Evolutionary conservation across 345 rosid species (phyloP), one percentile per base, ranked within the genome.

Genomic region (Aquilaria yunnanensis): DNA sequence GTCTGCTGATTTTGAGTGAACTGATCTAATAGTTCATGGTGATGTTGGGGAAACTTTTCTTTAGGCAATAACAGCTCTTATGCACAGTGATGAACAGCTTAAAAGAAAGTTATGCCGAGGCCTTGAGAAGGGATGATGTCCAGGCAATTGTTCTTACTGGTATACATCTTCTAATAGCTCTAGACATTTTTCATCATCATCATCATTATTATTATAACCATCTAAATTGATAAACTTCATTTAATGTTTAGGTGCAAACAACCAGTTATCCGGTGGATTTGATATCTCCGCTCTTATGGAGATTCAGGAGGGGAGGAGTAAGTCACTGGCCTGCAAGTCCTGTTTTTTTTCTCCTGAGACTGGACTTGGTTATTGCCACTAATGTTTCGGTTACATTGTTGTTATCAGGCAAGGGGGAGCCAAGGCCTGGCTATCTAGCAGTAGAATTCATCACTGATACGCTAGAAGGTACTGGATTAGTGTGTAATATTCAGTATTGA

Each of bases 91-190:
- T 94, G 60, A 9, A 67, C 65, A 84, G 90, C 72, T 81, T 94
- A 80, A 91, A 79, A 70, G 86, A 87, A n/a, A 83, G 73, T 72
- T 88, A 73, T 61, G 93, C 83, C 14, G 76, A 86, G 70, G 97
- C 97, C 67, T 70, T 88, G 56, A 76, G 67, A 55, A 85, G 96
- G 80, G 77, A 82, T 67, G 96, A 94, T 81, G 97, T 94, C 60
- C 90, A 88, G 77, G 99, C 99, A 45, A 87, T 94, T 73, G 97
- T 94, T 57, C 61, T 94, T 57, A 82, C 96, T 5, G 99, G 97
- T 85, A 63, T 45, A 58, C 62, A 53, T 32, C 12, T 12, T 49
- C 23, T 23, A 23, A 23, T 23, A 23, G 23, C 23, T 41, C 32
- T 57, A 56, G 32, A 49, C 30, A 49, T n/a, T 0, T 49, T 49